Conservation (phyloP, 2,329 filamentous ascomycete species). For the Alternaria burnsii region DNA sequence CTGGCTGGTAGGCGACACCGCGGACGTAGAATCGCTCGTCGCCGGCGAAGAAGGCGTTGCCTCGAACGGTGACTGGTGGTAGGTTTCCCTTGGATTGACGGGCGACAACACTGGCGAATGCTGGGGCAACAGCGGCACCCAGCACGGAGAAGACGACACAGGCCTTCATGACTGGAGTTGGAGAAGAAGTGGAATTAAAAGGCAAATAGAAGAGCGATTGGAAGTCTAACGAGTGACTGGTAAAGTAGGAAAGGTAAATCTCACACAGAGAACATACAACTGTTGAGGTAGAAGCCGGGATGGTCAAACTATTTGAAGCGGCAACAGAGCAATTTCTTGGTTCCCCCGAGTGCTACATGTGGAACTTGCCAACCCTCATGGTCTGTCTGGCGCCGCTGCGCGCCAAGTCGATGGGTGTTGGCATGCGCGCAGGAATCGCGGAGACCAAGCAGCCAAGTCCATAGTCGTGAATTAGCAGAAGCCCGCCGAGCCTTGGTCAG, state of each 20-base stretch:
- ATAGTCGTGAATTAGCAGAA: constrained; percentile 36
- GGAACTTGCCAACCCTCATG: constrained; percentile 50
- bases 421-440: constrained; percentile 35
- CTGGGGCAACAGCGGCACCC: constrained; percentile 38
- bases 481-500: constrained; percentile 48
- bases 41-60: constrained; percentile 71
- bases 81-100: constrained; percentile 52
- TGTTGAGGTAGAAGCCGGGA: constrained; percentile 26
- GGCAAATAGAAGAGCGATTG: constrained; percentile 30
- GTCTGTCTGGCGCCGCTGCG: constrained; percentile 39
- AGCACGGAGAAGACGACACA: constrained; percentile 37
- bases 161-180: constrained; percentile 41
- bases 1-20: constrained; percentile 71
- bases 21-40: constrained; percentile 67
- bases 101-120: constrained; percentile 33
- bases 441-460: constrained; percentile 45
- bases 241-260: constrained; percentile 37
- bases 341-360: constrained; percentile 36
- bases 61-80: constrained; percentile 65
- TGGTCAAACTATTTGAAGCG: constrained; percentile 43
- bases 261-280: constrained; percentile 41
- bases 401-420: constrained; percentile 45
- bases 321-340: constrained; percentile 38
- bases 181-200: constrained; percentile 39
- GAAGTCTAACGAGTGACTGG: constrained; percentile 50